These are phyloP conservation scores for Poa pratensis DNA, from an alignment of 176 grass and related monocot genomes.

Conservation along the genomic window DNA sequence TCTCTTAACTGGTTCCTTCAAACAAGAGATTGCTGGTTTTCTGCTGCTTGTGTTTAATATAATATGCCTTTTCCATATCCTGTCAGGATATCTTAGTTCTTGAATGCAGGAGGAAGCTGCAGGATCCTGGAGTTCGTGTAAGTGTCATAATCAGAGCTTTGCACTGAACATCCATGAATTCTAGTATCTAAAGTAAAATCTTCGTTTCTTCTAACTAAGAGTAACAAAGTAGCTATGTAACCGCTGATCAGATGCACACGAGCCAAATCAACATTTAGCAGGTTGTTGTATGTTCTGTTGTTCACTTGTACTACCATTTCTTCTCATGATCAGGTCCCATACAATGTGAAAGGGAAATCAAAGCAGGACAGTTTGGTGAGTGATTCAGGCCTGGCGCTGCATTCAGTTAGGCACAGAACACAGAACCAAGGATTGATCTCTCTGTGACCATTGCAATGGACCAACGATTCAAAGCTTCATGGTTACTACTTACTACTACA, in stretches of 20 bases:
- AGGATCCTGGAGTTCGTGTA: constrained; percentile 4
- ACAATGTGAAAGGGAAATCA: neutral
- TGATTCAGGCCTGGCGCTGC: neutral
- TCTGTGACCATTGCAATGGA: neutral
- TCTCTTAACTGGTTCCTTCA: neutral
- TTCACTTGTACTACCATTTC: neutral
- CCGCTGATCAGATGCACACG: neutral
- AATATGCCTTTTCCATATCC: neutral
- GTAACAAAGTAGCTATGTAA: neutral
- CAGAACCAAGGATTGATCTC: neutral
- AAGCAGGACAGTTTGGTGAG: too few species aligned
- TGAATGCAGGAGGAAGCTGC: constrained; percentile 13
- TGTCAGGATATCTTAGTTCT: constrained; percentile 24
- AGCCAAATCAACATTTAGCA: neutral
- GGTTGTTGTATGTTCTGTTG: neutral
- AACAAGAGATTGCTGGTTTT: neutral
- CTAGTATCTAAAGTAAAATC: neutral
- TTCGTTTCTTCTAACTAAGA: neutral
- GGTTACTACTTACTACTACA: neutral
- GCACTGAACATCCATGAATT: neutral
- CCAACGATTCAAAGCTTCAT: constrained; percentile 8
- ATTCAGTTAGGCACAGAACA: neutral
- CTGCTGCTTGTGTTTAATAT: neutral
- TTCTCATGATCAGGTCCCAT: neutral
- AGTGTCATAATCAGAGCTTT: neutral